Evolutionary conservation across 1,139 yeast genomes (phyloP).

Genomic region (Geotrichum reessii): DNA sequence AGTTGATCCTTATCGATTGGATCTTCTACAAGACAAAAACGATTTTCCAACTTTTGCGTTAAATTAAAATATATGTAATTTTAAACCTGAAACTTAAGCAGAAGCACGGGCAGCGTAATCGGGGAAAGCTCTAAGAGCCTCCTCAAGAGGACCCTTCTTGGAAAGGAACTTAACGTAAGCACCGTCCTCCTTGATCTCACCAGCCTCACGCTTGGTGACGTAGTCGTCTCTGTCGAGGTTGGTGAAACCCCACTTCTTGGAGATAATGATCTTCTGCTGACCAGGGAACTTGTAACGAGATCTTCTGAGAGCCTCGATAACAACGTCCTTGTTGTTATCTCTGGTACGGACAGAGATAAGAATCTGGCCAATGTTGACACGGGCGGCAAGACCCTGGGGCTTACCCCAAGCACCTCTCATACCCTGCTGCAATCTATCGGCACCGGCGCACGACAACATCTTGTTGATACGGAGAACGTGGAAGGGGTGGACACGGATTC

Average conservation of each 20-base stretch:
- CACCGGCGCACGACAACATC: constrained; percentile 99
- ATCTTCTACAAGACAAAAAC: not conserved
- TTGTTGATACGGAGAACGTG: constrained; percentile 99
- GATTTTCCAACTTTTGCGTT: not conserved
- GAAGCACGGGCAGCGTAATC: constrained; percentile 49
- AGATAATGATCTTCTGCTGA: constrained; percentile 97
- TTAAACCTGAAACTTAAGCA: constrained; percentile 2
- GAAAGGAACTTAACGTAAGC: constrained; percentile 98
- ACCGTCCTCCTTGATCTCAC: constrained; percentile 99
- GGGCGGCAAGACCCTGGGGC: constrained; percentile 99
- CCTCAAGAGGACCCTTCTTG: constrained; percentile 91
- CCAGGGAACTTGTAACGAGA: constrained; percentile 99
- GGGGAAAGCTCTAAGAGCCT: constrained; percentile 94
- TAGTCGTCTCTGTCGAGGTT: constrained; percentile 96
- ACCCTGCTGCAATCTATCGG: constrained; percentile 99
- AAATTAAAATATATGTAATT: not conserved
- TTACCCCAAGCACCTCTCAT: constrained; percentile 99
- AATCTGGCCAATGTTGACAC: constrained; percentile 98
- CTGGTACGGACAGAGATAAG: constrained; percentile 97
- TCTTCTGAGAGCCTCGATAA: constrained; percentile 98
- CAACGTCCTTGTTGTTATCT: constrained; percentile 96
- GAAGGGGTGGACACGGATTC: constrained; percentile 99
- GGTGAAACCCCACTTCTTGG: constrained; percentile 99
- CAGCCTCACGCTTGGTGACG: constrained; percentile 87
- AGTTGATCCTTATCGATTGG: too few relatives aligned